Conservation (phyloP, 192 early-diverging fungal species). For the Thamnidium elegans region DNA sequence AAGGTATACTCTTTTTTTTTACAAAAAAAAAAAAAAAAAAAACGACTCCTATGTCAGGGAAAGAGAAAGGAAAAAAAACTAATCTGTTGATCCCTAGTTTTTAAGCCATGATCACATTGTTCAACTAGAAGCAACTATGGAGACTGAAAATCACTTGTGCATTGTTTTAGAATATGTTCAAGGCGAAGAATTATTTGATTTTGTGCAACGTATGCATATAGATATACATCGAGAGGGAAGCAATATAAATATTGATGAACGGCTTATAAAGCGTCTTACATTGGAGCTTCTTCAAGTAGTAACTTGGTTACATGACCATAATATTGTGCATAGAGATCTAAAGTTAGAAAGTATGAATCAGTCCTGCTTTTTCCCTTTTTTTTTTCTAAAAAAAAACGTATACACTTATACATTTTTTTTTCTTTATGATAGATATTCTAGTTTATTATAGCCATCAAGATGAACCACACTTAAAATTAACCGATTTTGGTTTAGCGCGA, state of each 20-base stretch:
- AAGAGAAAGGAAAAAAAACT: neutral
- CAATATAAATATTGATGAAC: conserved; percentile 39
- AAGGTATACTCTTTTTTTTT: conserved; percentile 18
- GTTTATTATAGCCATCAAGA: conserved; percentile 30
- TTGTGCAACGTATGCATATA: conserved; percentile 39
- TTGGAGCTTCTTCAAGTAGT: conserved; percentile 55
- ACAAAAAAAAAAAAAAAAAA: conserved; percentile 1
- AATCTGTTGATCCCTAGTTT: conserved; percentile 20
- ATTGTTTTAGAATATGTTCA: conserved; percentile 66
- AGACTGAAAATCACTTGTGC: conserved; percentile 58
- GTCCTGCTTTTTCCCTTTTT: too few species aligned
- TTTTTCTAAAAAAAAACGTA: too few species aligned
- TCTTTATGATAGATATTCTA: conserved; percentile 39
- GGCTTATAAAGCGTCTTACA: conserved; percentile 44
- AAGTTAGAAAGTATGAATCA: conserved; percentile 59
- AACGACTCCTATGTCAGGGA: too few species aligned
- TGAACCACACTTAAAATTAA: conserved; percentile 53
- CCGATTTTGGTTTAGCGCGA: conserved; percentile 62
- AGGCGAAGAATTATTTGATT: conserved; percentile 76
- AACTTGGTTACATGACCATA: conserved; percentile 58
- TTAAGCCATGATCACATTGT: conserved; percentile 67
- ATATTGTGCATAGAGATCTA: conserved; percentile 61
- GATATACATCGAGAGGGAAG: conserved; percentile 25
- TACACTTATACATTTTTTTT: conserved; percentile 5
- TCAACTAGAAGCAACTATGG: conserved; percentile 55